Conservation (phyloP, 257 asterid species). For the Mitragyna speciosa region DNA sequence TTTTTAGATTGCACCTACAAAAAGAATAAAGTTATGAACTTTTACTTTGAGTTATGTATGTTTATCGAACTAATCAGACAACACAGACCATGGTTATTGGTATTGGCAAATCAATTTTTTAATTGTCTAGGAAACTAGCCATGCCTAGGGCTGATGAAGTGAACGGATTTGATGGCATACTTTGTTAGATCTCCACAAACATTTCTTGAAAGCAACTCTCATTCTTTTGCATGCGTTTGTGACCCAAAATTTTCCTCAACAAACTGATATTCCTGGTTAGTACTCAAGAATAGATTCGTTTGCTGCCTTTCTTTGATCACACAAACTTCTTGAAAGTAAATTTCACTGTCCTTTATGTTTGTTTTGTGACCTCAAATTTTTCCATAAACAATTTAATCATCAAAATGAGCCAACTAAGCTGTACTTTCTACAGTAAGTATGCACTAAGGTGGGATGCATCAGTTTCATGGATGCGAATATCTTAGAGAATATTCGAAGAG, state of each 20-base stretch:
- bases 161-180: background rate
- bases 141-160: background rate
- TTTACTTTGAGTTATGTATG: slow-evolving; percentile 5
- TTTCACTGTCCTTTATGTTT: background rate
- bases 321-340: slow-evolving; percentile 5
- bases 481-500: background rate
- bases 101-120: background rate
- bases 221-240: background rate
- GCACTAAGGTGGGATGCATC: background rate
- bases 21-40: background rate
- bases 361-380: background rate
- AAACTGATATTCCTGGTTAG: background rate
- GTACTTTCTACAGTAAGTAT: background rate
- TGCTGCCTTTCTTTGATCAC: background rate
- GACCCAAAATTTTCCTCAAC: background rate
- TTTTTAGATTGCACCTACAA: slow-evolving; percentile 23
- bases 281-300: background rate
- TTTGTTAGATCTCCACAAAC: background rate
- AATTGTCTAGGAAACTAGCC: background rate
- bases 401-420: slow-evolving; percentile 1
- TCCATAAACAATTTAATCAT: background rate
- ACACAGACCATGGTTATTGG: background rate
- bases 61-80: slow-evolving; percentile 11
- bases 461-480: slow-evolving; percentile 2
- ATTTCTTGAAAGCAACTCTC: background rate